Conservation (phyloP, 805 yeast species). For the Saturnispora kantuleensis region DNA sequence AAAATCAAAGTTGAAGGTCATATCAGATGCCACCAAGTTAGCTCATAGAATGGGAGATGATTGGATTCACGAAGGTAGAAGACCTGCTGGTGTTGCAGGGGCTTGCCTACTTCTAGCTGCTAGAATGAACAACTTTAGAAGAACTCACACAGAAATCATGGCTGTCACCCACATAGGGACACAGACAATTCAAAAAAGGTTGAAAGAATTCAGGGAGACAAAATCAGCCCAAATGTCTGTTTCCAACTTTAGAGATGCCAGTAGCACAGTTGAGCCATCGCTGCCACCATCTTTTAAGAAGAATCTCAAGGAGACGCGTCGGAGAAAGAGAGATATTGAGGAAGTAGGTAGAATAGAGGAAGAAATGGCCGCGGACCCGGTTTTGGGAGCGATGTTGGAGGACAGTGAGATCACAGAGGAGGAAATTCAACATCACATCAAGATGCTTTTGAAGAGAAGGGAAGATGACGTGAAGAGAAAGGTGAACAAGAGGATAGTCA, state of each 20-base stretch:
- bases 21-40: constrained; percentile 75
- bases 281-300: constrained; percentile 78
- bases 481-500: constrained; percentile 7
- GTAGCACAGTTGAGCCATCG: constrained; percentile 32
- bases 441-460: constrained; percentile 23
- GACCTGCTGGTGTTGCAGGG: constrained; percentile 98
- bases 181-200: constrained; percentile 81
- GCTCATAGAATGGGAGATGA: constrained; percentile 89
- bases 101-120: constrained; percentile 91
- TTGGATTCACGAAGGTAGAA: constrained; percentile 93
- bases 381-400: constrained; percentile 33
- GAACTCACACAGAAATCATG: constrained; percentile 89
- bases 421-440: constrained; percentile 30
- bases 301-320: constrained; percentile 43
- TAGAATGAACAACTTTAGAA: constrained; percentile 88
- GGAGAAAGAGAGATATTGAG: constrained; percentile 19
- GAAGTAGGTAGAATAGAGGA: constrained; percentile 32
- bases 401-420: constrained; percentile 37
- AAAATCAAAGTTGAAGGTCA: constrained; percentile 61
- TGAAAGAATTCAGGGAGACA: constrained; percentile 79
- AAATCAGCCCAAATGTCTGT: constrained; percentile 66
- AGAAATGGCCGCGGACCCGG: constrained; percentile 32
- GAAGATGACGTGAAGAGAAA: constrained; percentile 17
- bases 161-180: constrained; percentile 94
- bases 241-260: constrained; percentile 50